Percentiles rank a stretch among this genome's conserved stretches.
Conservation (phyloP, 1,139 yeast genomes). For the Lodderomyces theae region DNA sequence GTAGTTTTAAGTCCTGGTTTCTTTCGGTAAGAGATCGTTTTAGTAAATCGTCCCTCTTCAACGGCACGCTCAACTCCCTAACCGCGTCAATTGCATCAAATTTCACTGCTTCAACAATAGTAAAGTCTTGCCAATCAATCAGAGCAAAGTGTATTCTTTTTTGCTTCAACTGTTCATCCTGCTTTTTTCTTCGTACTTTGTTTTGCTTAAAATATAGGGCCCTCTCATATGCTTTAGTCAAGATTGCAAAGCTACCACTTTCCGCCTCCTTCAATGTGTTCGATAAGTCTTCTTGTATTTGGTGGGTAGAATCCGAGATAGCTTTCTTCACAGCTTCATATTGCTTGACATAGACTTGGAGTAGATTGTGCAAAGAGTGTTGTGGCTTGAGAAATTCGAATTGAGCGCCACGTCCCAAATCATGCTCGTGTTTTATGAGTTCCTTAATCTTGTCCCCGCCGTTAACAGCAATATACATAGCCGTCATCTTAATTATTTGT, state of each 20-base stretch:
- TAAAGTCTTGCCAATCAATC: conserved; percentile 86
- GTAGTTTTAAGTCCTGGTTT: conserved; percentile 20
- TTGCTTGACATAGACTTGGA: conserved; percentile 50
- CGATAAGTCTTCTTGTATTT: background rate
- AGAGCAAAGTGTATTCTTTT: conserved; percentile 60
- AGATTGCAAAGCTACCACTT: background rate
- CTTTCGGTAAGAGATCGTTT: conserved; percentile 55
- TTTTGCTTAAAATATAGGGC: conserved; percentile 53
- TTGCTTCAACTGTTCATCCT: conserved; percentile 29
- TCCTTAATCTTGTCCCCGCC: conserved; percentile 46
- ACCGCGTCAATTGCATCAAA: conserved; percentile 67
- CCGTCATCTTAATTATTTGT: conserved; percentile 69
- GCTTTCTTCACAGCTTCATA: conserved; percentile 42
- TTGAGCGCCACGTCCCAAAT: conserved; percentile 45
- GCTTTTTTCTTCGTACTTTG: conserved; percentile 28
- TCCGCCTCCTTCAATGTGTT: background rate
- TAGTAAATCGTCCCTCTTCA: conserved; percentile 58
- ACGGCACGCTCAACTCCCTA: conserved; percentile 59
- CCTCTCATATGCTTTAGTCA: conserved; percentile 13
- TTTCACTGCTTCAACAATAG: conserved; percentile 64
- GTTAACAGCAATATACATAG: conserved; percentile 60
- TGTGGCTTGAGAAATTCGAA: conserved; percentile 63
- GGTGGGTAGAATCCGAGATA: conserved; percentile 6
- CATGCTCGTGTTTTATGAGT: conserved; percentile 36
- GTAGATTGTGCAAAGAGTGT: conserved; percentile 65